A percentile compares a stretch with the other conserved stretches of the same genome.
phyloP scores from a whole-genome alignment of 2,329 filamentous ascomycete genomes.

The Didymella sp. region DNA sequence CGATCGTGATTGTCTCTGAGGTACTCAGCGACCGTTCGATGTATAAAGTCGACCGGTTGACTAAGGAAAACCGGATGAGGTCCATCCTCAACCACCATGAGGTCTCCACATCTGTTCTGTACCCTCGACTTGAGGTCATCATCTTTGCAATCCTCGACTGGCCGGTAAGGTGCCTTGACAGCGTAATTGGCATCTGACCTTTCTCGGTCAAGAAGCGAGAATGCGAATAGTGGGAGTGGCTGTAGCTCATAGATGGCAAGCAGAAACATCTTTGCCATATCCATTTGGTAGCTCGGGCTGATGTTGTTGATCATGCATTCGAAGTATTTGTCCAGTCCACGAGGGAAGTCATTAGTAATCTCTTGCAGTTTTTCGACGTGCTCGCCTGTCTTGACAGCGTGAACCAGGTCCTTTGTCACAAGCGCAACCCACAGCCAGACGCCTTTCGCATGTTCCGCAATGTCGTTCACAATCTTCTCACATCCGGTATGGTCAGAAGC shows the following conservation, averaged over 20 bases:
- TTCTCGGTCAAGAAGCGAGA: background rate
- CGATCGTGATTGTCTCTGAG: slow-evolving; percentile 3
- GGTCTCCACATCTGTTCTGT: slow-evolving; percentile 26
- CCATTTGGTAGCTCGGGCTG: background rate
- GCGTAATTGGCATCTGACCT: background rate
- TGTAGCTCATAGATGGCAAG: background rate
- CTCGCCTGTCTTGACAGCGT: background rate
- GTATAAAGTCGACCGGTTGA: slow-evolving; percentile 20
- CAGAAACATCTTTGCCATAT: background rate
- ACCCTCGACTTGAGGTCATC: background rate
- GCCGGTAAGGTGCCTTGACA: background rate
- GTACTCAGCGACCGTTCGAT: slow-evolving; percentile 28
- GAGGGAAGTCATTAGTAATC: background rate
- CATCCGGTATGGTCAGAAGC: background rate
- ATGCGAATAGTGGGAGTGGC: background rate
- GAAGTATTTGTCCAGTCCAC: background rate
- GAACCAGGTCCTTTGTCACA: background rate
- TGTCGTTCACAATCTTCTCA: background rate
- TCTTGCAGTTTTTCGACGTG: background rate
- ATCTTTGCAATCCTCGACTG: background rate
- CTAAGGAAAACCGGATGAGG: slow-evolving; percentile 18
- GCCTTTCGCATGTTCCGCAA: background rate
- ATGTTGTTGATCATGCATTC: background rate
- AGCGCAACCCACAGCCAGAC: background rate
- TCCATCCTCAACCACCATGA: slow-evolving; percentile 22